Base-by-base conservation (phyloP, 176 grass and related monocot genomes). In the Paspalum vaginatum region DNA sequence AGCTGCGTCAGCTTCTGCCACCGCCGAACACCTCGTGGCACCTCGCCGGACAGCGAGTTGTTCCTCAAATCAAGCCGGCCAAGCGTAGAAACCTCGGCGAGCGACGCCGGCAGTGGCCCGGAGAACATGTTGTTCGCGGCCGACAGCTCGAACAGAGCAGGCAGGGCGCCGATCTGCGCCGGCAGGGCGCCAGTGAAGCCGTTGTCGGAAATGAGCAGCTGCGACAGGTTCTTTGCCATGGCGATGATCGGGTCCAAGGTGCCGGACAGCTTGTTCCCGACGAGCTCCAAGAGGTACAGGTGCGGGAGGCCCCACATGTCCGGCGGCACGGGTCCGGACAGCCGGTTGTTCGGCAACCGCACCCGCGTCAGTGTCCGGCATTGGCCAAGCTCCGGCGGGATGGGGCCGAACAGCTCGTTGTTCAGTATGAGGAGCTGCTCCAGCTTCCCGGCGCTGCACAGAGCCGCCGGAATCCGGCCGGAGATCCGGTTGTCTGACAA, bases 171-270 rank as follows among this genome's bases (percentile, higher is more conserved):
- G 5, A 98, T 69, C 85, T 94, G 70, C 20, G 52, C 57, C 5
- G 95, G 95, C 61, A 98, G 85, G 4, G 65, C 27, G 66, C 87
- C 92, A 8, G 74, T 62, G 54, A 98, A 93, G 45, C 76, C 78
- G 88, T 98, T 98, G 53, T 93, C 64, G 3, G 92, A 93, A 8
- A 98, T 87, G 40, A 94, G 41, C 18, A 95, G 79, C 82, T 89
- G 82, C 17, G 95, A 98, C 7, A 98, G 62, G 86, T 94, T 94
- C 25, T 48, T 39, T 0, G 95, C 92, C 49, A 22, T n/a, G 51
- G 78, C 65, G 46, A 95, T 91, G 50, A 60, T 16, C 0, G 86
- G 78, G 38, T 70, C 81, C 22, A 98, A 65, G 45, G 54, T 32
- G 40, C 95, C 92, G 48, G 90, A 91, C 15, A 98, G 75, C 9